Conservation (phyloP, 2,329 filamentous ascomycete species). For the Cercospora zeae-maydis region DNA sequence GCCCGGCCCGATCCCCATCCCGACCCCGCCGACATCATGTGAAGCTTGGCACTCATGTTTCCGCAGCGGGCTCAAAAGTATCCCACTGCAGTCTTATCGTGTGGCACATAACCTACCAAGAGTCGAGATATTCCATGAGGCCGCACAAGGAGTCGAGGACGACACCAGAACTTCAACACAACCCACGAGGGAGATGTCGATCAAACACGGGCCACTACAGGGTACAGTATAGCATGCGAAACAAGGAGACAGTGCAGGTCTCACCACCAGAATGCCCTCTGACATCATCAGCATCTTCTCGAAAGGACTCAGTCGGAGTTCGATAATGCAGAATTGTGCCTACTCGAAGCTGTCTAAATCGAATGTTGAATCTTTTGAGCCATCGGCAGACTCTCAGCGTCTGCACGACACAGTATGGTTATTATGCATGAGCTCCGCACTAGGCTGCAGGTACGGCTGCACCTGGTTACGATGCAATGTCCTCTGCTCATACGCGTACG, state of each 20-base stretch:
- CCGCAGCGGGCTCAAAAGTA: no score
- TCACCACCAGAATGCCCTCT: not conserved
- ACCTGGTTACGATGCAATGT: slow-evolving; percentile 49
- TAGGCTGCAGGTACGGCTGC: slow-evolving; percentile 49
- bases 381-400: not conserved
- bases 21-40: not conserved
- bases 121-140: no score
- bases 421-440: slow-evolving; percentile 44
- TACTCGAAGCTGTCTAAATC: not conserved
- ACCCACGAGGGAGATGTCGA: not conserved
- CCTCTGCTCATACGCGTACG: slow-evolving; percentile 66
- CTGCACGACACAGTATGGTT: slow-evolving; percentile 34
- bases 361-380: not conserved
- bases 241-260: not conserved
- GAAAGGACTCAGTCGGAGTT: not conserved
- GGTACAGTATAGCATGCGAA: not conserved
- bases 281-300: not conserved
- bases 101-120: no score
- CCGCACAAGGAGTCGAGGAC: not conserved
- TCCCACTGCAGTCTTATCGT: no score
- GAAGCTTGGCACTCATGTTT: not conserved
- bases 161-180: no score
- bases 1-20: not conserved
- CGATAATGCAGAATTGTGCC: not conserved
- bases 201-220: not conserved